A percentile compares a stretch with the other conserved stretches of the same genome.
phyloP scores from a whole-genome alignment of 1,139 yeast genomes.

The Torulaspora globosa region DNA sequence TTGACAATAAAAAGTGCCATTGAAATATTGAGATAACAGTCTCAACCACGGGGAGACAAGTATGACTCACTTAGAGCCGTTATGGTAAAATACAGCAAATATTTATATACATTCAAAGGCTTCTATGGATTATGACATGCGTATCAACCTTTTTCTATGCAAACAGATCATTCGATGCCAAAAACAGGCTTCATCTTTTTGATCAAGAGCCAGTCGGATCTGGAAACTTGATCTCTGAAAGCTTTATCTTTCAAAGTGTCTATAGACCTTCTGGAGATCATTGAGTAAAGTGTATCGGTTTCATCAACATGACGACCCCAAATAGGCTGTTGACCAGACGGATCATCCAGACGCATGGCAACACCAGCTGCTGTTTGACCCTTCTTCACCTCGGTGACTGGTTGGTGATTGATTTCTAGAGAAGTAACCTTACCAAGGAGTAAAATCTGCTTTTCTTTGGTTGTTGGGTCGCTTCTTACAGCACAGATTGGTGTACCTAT shows the following conservation, averaged over 20 bases:
- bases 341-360: conserved; percentile 94
- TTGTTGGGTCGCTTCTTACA: conserved; percentile 80
- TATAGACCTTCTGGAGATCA: conserved; percentile 81
- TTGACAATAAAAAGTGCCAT: neutral
- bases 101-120: conserved; percentile 1
- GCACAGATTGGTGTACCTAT: conserved; percentile 95
- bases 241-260: conserved; percentile 98
- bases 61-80: neutral
- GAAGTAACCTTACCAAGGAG: conserved; percentile 82
- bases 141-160: conserved; percentile 5
- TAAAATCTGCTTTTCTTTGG: conserved; percentile 69
- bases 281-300: conserved; percentile 79
- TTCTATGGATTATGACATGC: neutral
- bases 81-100: conserved; percentile 2
- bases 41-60: neutral
- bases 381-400: conserved; percentile 74
- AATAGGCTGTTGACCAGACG: conserved; percentile 86
- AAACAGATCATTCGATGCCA: conserved; percentile 39
- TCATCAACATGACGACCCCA: conserved; percentile 99
- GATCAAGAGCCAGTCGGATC: conserved; percentile 92
- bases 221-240: conserved; percentile 86
- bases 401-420: conserved; percentile 90
- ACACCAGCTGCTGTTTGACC: conserved; percentile 98
- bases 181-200: conserved; percentile 84
- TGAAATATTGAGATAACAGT: neutral